phyloP scores from a whole-genome alignment of 768 basidiomycete species.

The Phlegmacium glaucopus region DNA sequence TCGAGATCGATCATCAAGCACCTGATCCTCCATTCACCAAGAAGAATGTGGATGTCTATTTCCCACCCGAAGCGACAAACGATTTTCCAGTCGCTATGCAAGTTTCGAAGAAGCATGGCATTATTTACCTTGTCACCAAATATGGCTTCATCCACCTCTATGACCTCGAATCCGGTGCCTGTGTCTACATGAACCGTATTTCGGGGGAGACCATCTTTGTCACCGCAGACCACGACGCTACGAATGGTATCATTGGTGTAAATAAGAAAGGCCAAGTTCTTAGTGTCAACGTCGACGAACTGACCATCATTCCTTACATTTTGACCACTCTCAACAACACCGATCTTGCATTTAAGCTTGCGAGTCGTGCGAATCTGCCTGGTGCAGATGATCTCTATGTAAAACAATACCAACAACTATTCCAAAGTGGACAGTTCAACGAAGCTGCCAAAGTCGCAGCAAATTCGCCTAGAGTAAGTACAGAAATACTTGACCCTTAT shows the following conservation, averaged over 20 bases:
- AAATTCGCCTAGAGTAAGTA: conserved; percentile 83
- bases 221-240: conserved; percentile 92
- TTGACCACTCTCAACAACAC: conserved; percentile 93
- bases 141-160: conserved; percentile 99
- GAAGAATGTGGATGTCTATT: conserved; percentile 98
- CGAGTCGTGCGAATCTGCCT: conserved; percentile 92
- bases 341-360: conserved; percentile 96
- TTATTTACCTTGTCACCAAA: conserved; percentile 96
- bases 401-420: conserved; percentile 90
- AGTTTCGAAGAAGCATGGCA: conserved; percentile 94
- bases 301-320: conserved; percentile 94
- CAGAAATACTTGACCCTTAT: neutral
- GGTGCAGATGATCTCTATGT: conserved; percentile 97
- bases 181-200: conserved; percentile 99
- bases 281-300: conserved; percentile 95
- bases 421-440: conserved; percentile 81
- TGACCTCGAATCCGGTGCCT: conserved; percentile 94
- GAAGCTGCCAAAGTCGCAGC: conserved; percentile 98
- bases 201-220: conserved; percentile 99
- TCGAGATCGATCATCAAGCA: conserved; percentile 95
- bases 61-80: conserved; percentile 96
- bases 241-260: conserved; percentile 96
- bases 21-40: conserved; percentile 92
- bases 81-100: conserved; percentile 99
- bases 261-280: conserved; percentile 99